Evolutionary conservation across 1,139 yeast genomes (phyloP).

Genomic region (Blastobotrys indianensis): DNA sequence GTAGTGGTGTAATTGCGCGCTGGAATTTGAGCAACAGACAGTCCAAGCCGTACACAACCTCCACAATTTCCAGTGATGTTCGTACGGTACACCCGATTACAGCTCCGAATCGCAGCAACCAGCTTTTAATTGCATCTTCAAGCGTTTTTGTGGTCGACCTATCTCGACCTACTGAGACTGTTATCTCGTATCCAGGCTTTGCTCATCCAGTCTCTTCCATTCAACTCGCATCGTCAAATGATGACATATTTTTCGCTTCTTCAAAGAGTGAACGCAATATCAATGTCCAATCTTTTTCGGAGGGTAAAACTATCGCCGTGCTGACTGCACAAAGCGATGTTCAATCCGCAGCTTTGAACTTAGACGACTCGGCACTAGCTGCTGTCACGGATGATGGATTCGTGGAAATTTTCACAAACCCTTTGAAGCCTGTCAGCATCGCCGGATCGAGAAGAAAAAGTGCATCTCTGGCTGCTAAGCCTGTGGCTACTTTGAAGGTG

Average conservation of each 20-base stretch:
- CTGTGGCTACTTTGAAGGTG: conserved; percentile 22
- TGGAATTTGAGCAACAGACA: conserved; percentile 50
- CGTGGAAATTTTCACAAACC: conserved; percentile 58
- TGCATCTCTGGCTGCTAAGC: conserved; percentile 21
- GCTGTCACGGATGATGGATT: conserved; percentile 60
- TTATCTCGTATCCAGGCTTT: conserved; percentile 26
- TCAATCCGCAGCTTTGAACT: conserved; percentile 35
- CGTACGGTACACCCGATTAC: conserved; percentile 36
- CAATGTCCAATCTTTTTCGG: conserved; percentile 54
- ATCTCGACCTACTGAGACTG: conserved; percentile 15
- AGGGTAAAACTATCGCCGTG: conserved; percentile 40
- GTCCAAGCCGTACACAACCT: conserved; percentile 39
- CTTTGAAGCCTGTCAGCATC: conserved; percentile 32
- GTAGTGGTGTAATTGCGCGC: conserved; percentile 54
- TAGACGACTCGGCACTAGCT: conserved; percentile 42
- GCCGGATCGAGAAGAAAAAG: conserved; percentile 32
- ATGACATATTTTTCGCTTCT: conserved; percentile 53
- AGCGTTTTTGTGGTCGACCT: conserved; percentile 49
- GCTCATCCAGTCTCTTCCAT: conserved; percentile 18
- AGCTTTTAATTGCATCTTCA: conserved; percentile 58
- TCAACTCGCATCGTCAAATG: conserved; percentile 17
- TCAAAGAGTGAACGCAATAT: conserved; percentile 76
- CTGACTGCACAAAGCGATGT: conserved; percentile 66
- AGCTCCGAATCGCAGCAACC: conserved; percentile 21
- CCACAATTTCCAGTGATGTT: conserved; percentile 36